A percentile compares a stretch with the other conserved stretches of the same genome.
These are phyloP conservation scores for Calycina herbarum DNA, from an alignment of 2,329 filamentous ascomycete genomes.

Conservation along the genomic window DNA sequence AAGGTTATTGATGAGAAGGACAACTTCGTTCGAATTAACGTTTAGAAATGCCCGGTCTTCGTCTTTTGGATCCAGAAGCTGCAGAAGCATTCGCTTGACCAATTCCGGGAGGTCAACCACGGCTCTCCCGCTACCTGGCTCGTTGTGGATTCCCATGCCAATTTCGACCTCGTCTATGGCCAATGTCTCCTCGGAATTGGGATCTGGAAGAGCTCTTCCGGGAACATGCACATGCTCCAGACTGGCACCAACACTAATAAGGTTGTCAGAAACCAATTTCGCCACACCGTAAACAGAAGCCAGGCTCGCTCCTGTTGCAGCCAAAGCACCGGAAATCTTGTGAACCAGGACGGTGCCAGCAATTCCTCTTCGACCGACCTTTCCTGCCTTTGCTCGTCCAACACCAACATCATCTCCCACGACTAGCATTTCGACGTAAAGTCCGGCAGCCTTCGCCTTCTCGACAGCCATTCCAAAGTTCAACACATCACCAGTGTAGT, in stretches of 20 bases:
- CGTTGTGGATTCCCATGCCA: constrained; percentile 74
- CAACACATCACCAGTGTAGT: constrained; percentile 86
- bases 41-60: constrained; percentile 63
- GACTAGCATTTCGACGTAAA: constrained; percentile 83
- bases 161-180: constrained; percentile 59
- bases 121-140: constrained; percentile 54
- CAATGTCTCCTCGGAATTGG: constrained; percentile 56
- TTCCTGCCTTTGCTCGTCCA: constrained; percentile 77
- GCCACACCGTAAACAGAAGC: constrained; percentile 73
- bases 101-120: constrained; percentile 50
- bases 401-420: constrained; percentile 93
- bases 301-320: constrained; percentile 66
- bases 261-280: constrained; percentile 68
- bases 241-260: constrained; percentile 83
- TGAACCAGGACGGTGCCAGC: constrained; percentile 89
- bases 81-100: constrained; percentile 62
- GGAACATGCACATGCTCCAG: constrained; percentile 93
- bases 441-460: constrained; percentile 79
- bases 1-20: constrained; percentile 68
- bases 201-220: constrained; percentile 60
- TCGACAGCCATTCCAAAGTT: constrained; percentile 95
- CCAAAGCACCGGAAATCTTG: constrained; percentile 84
- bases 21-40: constrained; percentile 59
- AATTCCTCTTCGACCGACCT: constrained; percentile 87
- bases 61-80: constrained; percentile 62